Percentiles rank a stretch among this genome's conserved stretches.
Evolutionary conservation across 176 grass and related monocot species (phyloP).

Genomic region (Carex parvula): DNA sequence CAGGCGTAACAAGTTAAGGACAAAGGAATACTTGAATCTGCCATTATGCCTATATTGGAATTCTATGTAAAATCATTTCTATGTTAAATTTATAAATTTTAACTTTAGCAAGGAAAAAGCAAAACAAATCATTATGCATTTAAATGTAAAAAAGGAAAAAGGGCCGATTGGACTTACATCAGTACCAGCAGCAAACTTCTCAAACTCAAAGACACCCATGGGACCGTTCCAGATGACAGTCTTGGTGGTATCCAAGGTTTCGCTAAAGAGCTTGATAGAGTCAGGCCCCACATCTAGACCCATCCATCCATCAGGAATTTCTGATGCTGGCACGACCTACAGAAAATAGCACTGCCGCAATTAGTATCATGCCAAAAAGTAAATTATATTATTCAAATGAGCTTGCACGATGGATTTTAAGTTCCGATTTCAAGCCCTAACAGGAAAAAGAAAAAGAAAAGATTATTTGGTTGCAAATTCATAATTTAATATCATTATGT

Average conservation of each 20-base stretch:
- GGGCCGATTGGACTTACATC: conserved; percentile 41
- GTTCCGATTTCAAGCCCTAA: neutral
- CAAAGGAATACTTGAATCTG: neutral
- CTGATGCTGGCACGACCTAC: conserved; percentile 64
- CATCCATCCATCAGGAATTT: conserved; percentile 90
- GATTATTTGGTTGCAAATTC: neutral
- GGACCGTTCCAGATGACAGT: conserved; percentile 97
- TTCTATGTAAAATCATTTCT: neutral
- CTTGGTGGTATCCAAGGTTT: conserved; percentile 45
- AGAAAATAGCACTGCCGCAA: neutral
- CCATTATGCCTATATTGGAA: neutral
- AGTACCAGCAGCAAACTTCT: conserved; percentile 85
- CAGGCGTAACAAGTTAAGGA: neutral
- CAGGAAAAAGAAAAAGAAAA: neutral
- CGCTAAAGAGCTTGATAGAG: conserved; percentile 65
- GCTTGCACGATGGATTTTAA: neutral
- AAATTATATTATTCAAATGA: neutral
- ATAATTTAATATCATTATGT: neutral
- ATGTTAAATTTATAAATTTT: neutral
- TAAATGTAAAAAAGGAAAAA: neutral
- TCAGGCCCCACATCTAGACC: conserved; percentile 90
- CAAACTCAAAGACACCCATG: conserved; percentile 96
- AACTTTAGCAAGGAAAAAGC: neutral
- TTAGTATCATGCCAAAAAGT: neutral
- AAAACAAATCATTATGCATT: neutral